Evolutionary conservation across 768 basidiomycete species (phyloP), one percentile per base, ranked within the genome.

Genomic region (Auricularia heimuer): DNA sequence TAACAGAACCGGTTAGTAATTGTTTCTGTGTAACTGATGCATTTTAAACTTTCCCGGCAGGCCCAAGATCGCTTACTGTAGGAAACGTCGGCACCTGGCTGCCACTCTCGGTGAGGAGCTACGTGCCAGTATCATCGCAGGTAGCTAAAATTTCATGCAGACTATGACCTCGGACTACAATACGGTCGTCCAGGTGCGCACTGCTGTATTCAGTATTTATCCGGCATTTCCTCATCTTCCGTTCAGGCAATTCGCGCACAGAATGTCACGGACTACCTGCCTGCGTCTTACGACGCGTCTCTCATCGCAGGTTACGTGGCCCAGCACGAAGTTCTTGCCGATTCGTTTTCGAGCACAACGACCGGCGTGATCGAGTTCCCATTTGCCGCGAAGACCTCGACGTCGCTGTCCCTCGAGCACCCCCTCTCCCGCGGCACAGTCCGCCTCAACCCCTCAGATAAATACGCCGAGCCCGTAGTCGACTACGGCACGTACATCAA

Each of bases 381-480:
- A 6, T 60, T 60, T 18, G 56, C 11, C 24, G 56, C 16, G 14
- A n/a, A 14, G 11, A 12, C 56, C 24, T 24, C 56, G 34, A n/a
- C 12, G 11, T 35, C 56, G 24, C 56, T 60, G 24, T 60, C 56
- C 8, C 64, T 65, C 60, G 58, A 65, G 34, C 64, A 65, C 61
- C 58, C 64, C 8, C 61, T 65, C 60, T 62, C 60, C 64, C 64
- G 64, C 54, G 64, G 64, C 34, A 54, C 64, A 3, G 64, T 65
- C 56, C 24, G 11, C 7, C 18, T 60, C 29, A 18, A 60, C 56
- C 24, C 56, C 11, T 4, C 56, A 4, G 10, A 60, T 29, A 60
- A 33, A 10, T 60, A 60, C 56, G 24, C 56, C 24, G 56, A 60
- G 56, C 56, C 56, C 24, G 33, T 60, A 3, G 56, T 60, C 21